Conservation (phyloP, 352 stramenopile species). For the Phytophthora crassamura region DNA sequence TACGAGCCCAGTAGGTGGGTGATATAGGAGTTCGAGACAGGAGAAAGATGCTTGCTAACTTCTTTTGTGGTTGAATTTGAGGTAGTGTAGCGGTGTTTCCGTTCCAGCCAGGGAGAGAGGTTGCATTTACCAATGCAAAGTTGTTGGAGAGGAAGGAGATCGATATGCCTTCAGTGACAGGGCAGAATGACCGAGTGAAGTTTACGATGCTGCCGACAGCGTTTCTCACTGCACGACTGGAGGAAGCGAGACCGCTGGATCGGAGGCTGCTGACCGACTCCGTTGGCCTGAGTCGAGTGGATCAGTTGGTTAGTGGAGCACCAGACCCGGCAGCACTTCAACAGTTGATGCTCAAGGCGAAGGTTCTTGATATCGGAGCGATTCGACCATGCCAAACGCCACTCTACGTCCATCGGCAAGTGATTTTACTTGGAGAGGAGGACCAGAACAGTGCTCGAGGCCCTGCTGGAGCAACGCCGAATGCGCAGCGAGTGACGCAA, state of each 20-base stretch:
- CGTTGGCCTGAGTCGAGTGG: conserved; percentile 32
- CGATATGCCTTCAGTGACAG: not conserved
- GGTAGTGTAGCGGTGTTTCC: conserved; percentile 42
- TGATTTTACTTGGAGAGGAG: conserved; percentile 62
- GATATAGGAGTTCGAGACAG: not conserved
- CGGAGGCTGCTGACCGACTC: conserved; percentile 31
- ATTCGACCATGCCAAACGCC: conserved; percentile 65
- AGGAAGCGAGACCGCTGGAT: conserved; percentile 33
- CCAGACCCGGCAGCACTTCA: conserved; percentile 39
- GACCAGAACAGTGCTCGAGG: conserved; percentile 1
- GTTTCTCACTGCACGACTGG: conserved; percentile 43
- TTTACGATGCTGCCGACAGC: conserved; percentile 51
- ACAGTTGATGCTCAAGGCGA: conserved; percentile 46
- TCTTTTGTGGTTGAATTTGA: not conserved
- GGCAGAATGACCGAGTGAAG: conserved; percentile 5
- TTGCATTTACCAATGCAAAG: conserved; percentile 70
- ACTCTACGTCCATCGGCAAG: conserved; percentile 65
- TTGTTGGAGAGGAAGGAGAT: conserved; percentile 58
- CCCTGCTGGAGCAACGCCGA: conserved; percentile 4
- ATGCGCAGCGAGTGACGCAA: conserved; percentile 29
- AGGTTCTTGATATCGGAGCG: conserved; percentile 72
- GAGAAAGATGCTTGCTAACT: not conserved
- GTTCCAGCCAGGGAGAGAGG: conserved; percentile 40
- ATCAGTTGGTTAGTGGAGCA: conserved; percentile 29
- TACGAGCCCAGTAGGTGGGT: conserved; percentile 33